phyloP scores from a whole-genome alignment of 2,329 filamentous ascomycete genomes.

The Colletotrichum costaricense region DNA sequence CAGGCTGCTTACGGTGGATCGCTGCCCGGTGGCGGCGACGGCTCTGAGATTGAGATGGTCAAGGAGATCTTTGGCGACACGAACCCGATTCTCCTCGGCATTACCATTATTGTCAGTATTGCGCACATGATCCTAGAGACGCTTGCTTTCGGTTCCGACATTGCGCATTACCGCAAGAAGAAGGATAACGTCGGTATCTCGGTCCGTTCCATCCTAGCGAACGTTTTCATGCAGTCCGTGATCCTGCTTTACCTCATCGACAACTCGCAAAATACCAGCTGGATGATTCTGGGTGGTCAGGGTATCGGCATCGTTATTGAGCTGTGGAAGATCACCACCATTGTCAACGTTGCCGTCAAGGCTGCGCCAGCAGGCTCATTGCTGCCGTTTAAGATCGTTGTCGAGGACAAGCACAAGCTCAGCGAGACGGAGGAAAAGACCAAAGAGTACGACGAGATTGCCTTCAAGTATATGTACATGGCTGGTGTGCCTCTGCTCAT shows the following conservation, averaged over 20 bases:
- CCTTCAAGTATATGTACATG: slow-evolving; percentile 97
- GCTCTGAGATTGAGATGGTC: slow-evolving; percentile 95
- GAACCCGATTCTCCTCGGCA: slow-evolving; percentile 88
- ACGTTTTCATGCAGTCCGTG: slow-evolving; percentile 95
- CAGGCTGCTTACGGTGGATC: slow-evolving; percentile 80
- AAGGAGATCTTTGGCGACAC: slow-evolving; percentile 96
- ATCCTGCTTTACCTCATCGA: slow-evolving; percentile 98
- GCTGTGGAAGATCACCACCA: slow-evolving; percentile 95
- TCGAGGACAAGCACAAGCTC: slow-evolving; percentile 97
- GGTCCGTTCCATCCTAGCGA: slow-evolving; percentile 93
- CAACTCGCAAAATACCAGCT: slow-evolving; percentile 97
- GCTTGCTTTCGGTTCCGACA: slow-evolving; percentile 96
- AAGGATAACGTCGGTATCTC: slow-evolving; percentile 99
- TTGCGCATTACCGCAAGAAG: slow-evolving; percentile 98
- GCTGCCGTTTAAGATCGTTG: slow-evolving; percentile 82
- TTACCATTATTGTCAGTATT: slow-evolving; percentile 86
- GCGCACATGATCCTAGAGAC: slow-evolving; percentile 96
- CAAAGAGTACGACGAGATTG: slow-evolving; percentile 97
- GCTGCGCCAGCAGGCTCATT: slow-evolving; percentile 74
- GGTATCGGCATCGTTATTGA: slow-evolving; percentile 80
- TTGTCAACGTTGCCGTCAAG: slow-evolving; percentile 88
- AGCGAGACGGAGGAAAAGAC: slow-evolving; percentile 97
- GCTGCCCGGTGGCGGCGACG: slow-evolving; percentile 83
- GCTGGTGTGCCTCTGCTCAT: slow-evolving; percentile 88
- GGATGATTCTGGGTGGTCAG: slow-evolving; percentile 98